Evolutionary conservation across 2,329 filamentous ascomycete species (phyloP).

Genomic region (Diaporthe citriasiana): DNA sequence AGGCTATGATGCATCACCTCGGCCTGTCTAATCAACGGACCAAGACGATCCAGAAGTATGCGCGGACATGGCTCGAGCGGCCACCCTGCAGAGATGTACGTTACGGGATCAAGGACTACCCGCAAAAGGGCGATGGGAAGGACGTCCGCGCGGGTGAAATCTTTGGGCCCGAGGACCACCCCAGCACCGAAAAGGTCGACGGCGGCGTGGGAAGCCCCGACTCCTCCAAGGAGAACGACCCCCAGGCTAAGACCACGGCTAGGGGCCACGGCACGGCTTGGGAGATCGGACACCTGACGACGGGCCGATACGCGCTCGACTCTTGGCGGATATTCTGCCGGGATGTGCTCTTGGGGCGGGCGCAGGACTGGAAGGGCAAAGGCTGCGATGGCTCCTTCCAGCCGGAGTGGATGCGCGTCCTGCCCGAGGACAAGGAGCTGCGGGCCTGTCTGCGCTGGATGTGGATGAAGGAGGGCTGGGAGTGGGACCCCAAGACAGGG

Average conservation of each 20-base stretch:
- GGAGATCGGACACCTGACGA: constrained; percentile 89
- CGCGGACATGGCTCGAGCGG: constrained; percentile 74
- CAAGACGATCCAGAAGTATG: constrained; percentile 77
- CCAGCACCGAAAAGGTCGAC: constrained; percentile 19
- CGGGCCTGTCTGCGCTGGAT: constrained; percentile 89
- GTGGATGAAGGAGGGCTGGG: constrained; percentile 89
- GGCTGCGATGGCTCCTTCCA: constrained; percentile 70
- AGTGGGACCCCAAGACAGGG: constrained; percentile 83
- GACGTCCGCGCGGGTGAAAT: constrained; percentile 50
- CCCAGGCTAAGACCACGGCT: constrained; percentile 31
- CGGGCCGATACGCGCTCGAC: constrained; percentile 86
- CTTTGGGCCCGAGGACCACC: constrained; percentile 47
- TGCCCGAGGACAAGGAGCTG: constrained; percentile 90
- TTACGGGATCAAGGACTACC: constrained; percentile 66
- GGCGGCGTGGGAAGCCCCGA: constrained; percentile 7
- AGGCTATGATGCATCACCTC: constrained; percentile 75
- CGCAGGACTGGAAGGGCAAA: constrained; percentile 75
- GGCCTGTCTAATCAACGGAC: constrained; percentile 80
- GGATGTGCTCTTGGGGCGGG: constrained; percentile 78
- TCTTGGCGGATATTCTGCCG: constrained; percentile 96
- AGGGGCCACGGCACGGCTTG: constrained; percentile 65
- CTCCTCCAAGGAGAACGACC: constrained; percentile 43
- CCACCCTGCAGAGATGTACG: constrained; percentile 73
- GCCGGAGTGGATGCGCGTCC: constrained; percentile 91
- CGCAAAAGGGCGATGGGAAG: constrained; percentile 46